Conservation (phyloP, 768 basidiomycete genomes). For the Fibroporia radiculosa region DNA sequence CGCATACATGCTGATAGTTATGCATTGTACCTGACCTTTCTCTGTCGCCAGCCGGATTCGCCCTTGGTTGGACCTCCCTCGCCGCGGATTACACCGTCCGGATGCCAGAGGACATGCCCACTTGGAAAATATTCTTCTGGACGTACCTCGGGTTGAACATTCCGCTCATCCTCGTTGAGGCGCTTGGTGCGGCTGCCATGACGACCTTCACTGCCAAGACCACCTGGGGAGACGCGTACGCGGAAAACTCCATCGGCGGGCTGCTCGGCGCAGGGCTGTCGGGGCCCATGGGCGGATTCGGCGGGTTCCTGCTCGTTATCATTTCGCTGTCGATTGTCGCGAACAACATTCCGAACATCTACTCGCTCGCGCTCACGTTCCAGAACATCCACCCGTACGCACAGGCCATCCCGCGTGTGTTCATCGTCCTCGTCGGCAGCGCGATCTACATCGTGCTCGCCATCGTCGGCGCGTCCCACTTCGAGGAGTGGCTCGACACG, state of each 20-base stretch:
- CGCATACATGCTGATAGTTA: background rate
- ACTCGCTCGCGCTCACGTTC: slow-evolving; percentile 35
- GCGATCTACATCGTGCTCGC: slow-evolving; percentile 33
- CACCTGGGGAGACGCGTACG: slow-evolving; percentile 26
- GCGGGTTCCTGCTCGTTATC: slow-evolving; percentile 32
- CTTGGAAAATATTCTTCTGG: slow-evolving; percentile 29
- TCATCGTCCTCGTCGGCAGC: slow-evolving; percentile 26
- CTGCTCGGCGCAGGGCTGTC: slow-evolving; percentile 30
- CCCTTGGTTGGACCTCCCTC: slow-evolving; percentile 32
- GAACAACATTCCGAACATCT: slow-evolving; percentile 36
- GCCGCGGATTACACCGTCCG: slow-evolving; percentile 38
- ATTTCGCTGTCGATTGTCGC: slow-evolving; percentile 33
- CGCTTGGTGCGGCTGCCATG: slow-evolving; percentile 34
- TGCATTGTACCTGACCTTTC: background rate
- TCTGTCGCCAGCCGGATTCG: slow-evolving; percentile 24
- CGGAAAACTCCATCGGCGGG: slow-evolving; percentile 30
- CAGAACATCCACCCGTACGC: slow-evolving; percentile 29
- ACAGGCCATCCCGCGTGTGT: slow-evolving; percentile 29
- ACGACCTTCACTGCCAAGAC: slow-evolving; percentile 22
- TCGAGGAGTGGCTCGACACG: slow-evolving; percentile 30
- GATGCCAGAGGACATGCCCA: slow-evolving; percentile 24
- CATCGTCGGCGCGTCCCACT: slow-evolving; percentile 33
- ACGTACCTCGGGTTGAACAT: slow-evolving; percentile 30
- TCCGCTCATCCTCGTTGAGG: slow-evolving; percentile 30
- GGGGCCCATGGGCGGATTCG: slow-evolving; percentile 26